Percentiles rank a stretch among this genome's conserved stretches.
Conservation (phyloP, 768 basidiomycete genomes). For the Rhizopogon rudus region DNA sequence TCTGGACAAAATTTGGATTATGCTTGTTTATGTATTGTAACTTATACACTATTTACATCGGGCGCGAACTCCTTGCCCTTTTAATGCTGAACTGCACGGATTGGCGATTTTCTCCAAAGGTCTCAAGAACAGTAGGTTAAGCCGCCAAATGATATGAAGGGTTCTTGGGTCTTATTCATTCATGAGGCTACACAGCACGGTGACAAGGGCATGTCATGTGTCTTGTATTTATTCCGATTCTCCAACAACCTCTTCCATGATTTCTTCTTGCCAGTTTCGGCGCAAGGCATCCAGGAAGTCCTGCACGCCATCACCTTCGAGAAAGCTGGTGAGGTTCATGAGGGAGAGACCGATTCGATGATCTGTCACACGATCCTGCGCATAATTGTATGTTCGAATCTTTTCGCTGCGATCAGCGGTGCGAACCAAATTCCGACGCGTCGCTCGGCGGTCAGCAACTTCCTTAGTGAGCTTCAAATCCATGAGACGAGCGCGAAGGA, state of each 20-base stretch:
- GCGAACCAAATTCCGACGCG: constrained; percentile 68
- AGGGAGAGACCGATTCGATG: constrained; percentile 81
- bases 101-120: background rate
- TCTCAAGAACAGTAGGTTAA: too few species aligned
- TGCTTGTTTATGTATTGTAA: too few species aligned
- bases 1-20: background rate
- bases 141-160: too few species aligned
- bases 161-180: background rate
- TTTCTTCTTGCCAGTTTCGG: constrained; percentile 48
- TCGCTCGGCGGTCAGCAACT: constrained; percentile 62
- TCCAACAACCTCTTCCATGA: constrained; percentile 48
- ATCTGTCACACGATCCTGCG: constrained; percentile 92
- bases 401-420: constrained; percentile 90
- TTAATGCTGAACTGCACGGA: background rate
- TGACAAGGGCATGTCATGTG: background rate
- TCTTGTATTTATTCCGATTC: constrained; percentile 4
- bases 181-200: background rate
- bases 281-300: constrained; percentile 54
- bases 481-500: constrained; percentile 81
- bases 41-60: background rate
- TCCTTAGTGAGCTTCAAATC: constrained; percentile 73
- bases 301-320: constrained; percentile 62
- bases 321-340: constrained; percentile 57
- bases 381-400: constrained; percentile 92
- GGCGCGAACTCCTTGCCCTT: background rate